Conservation (phyloP, 164 flowering plant genomes). For the Vitis riparia region DNA sequence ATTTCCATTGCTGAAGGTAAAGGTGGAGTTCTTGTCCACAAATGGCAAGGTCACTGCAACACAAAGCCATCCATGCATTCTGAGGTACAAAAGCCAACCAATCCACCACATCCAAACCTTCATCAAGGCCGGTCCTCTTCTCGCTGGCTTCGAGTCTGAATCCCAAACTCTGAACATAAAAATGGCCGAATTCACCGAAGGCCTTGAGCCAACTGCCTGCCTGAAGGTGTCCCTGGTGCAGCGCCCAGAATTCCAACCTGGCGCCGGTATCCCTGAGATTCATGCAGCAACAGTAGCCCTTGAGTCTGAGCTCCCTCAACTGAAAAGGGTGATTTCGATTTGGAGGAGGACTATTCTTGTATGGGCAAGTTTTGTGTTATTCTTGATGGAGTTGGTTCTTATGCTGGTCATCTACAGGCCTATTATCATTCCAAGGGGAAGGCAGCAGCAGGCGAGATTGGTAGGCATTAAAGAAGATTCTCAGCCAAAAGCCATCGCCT, state of each 20-base stretch:
- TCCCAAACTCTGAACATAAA: slow-evolving; percentile 52
- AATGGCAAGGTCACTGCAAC: slow-evolving; percentile 50
- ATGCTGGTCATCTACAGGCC: slow-evolving; percentile 47
- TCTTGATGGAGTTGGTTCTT: slow-evolving; percentile 45
- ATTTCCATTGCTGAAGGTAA: slow-evolving; percentile 38
- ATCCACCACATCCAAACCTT: slow-evolving; percentile 45
- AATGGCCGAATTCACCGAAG: slow-evolving; percentile 45
- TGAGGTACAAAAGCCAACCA: slow-evolving; percentile 51
- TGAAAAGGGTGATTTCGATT: slow-evolving; percentile 56
- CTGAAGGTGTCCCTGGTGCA: slow-evolving; percentile 59
- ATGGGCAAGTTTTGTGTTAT: slow-evolving; percentile 48
- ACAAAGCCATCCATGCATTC: slow-evolving; percentile 61
- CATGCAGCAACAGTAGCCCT: slow-evolving; percentile 53
- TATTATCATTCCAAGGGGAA: slow-evolving; percentile 51
- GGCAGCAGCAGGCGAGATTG: slow-evolving; percentile 4
- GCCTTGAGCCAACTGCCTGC: slow-evolving; percentile 50
- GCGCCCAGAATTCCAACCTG: slow-evolving; percentile 54
- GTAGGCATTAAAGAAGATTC: no score
- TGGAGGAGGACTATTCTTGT: slow-evolving; percentile 67
- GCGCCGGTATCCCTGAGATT: slow-evolving; percentile 69
- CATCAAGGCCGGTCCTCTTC: slow-evolving; percentile 46
- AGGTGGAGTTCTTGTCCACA: slow-evolving; percentile 55
- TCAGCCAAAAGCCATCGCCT: no score
- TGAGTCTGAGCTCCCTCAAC: slow-evolving; percentile 61
- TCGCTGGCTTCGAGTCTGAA: slow-evolving; percentile 62